Evolutionary conservation across 352 stramenopile species (phyloP), one percentile per base, ranked within the genome.

Genomic region (Blastocystis sp.): DNA sequence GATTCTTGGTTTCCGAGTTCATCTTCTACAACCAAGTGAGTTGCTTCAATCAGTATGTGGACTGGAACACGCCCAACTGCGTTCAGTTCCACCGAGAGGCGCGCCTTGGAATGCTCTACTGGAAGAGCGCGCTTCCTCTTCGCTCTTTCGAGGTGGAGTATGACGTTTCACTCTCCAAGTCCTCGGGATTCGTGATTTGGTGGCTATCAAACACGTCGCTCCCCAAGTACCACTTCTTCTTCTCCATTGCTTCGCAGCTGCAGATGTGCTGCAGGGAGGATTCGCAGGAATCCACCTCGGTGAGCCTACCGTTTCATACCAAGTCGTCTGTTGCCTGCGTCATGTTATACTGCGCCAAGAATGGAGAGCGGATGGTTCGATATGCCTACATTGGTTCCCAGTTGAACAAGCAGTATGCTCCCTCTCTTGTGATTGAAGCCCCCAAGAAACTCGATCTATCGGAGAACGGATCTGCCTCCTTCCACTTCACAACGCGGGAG

Each of bases 11-110:
- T 3, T 44, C 54, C 36, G 40, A 81, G 53, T 81, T 81, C 69
- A 49, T 16, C 29, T 81, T 49, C 48, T 81, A 24, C 16, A 81
- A 81, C 18, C 7, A 46, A 9, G 24, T 32, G 7, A 21, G 46
- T 24, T 81, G n/a, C 24, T 81, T 81, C 46, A 42, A 81, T 61
- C n/a, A 49, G n/a, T 65, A 29, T 61, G 69, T 81, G 8, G 29
- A 48, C 63, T 59, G 29, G 69, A 81, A 4, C n/a, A 44, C 44
- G 16, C 56, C 14, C 8, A 48, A 8, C n/a, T 2, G 34, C 36
- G 34, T 29, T 29, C 16, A 27, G 6, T 27, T 46, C 8, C 44
- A 44, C n/a, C 18, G 56, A 9, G 48, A 32, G 21, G 29, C 51
- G 32, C 42, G 48, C 1, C 27, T 16, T 16, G 69, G 69, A 14